Conservation (phyloP, 2,329 filamentous ascomycete genomes). For the Ophiobolus disseminans region DNA sequence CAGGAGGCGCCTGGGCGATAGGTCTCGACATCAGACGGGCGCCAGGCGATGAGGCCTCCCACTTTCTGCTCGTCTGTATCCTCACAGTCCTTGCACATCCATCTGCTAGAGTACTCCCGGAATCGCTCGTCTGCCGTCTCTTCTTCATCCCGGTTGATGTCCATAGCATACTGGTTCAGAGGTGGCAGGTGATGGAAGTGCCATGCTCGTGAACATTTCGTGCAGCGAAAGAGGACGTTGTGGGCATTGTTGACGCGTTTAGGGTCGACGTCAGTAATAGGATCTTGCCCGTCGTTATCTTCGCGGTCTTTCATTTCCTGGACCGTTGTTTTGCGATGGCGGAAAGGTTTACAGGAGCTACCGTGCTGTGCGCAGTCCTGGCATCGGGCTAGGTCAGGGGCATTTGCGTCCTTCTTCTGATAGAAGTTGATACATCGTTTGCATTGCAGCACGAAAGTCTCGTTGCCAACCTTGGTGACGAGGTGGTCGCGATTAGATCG, state of each 20-base stretch:
- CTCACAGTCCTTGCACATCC: slow-evolving; percentile 81
- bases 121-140: slow-evolving; percentile 68
- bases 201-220: slow-evolving; percentile 75
- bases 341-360: slow-evolving; percentile 75
- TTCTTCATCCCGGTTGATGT: slow-evolving; percentile 53
- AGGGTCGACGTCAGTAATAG: slow-evolving; percentile 68
- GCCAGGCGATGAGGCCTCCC: slow-evolving; percentile 85
- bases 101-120: slow-evolving; percentile 74
- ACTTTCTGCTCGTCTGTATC: slow-evolving; percentile 69
- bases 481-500: slow-evolving; percentile 81
- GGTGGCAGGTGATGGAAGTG: slow-evolving; percentile 83
- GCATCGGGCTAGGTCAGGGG: slow-evolving; percentile 76
- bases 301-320: slow-evolving; percentile 85
- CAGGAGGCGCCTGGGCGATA: slow-evolving; percentile 62
- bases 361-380: slow-evolving; percentile 72
- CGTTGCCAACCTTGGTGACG: slow-evolving; percentile 80
- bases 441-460: slow-evolving; percentile 88
- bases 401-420: slow-evolving; percentile 70
- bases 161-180: slow-evolving; percentile 52
- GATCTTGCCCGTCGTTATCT: slow-evolving; percentile 80
- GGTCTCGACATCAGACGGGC: slow-evolving; percentile 67
- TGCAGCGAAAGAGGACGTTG: slow-evolving; percentile 84
- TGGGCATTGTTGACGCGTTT: slow-evolving; percentile 75
- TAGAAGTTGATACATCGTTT: slow-evolving; percentile 77
- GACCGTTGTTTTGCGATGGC: slow-evolving; percentile 72